A percentile compares a stretch with the other conserved stretches of the same genome.
phyloP scores from a whole-genome alignment of 176 grass and related monocot genomes.

The Musa troglodytarum region DNA sequence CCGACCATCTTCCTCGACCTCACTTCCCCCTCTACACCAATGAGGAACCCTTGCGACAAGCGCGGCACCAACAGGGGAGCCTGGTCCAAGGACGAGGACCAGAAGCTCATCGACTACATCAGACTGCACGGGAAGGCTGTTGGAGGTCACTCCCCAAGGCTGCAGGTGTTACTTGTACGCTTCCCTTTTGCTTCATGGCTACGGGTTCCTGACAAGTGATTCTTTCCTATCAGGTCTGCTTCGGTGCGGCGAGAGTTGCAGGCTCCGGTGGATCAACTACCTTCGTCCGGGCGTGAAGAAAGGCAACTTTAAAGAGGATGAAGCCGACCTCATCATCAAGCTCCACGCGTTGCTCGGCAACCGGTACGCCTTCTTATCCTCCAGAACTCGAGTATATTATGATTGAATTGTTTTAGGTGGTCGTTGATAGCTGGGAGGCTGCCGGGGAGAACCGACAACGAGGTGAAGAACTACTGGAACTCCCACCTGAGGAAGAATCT shows the following conservation, averaged over 20 bases:
- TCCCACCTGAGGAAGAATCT: conserved; percentile 24
- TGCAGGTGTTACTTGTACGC: background rate
- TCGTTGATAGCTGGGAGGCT: conserved; percentile 42
- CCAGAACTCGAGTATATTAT: no score
- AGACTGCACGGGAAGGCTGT: conserved; percentile 9
- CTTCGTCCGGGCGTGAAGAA: conserved; percentile 7
- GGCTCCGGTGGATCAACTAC: conserved; percentile 23
- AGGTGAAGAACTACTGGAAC: conserved; percentile 41
- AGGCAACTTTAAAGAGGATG: conserved; percentile 29
- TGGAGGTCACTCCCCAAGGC: conserved; percentile 24
- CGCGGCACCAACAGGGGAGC: conserved; percentile 16
- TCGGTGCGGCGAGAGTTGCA: conserved; percentile 23
- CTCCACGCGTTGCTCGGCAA: conserved; percentile 48
- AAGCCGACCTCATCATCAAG: conserved; percentile 45
- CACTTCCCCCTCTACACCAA: background rate
- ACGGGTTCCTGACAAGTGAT: no score
- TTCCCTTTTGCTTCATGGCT: no score
- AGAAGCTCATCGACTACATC: conserved; percentile 23
- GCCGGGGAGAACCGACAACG: conserved; percentile 32
- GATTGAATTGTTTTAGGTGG: conserved; percentile 22
- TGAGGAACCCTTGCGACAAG: conserved; percentile 23
- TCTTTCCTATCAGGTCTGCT: background rate
- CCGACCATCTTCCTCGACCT: no score
- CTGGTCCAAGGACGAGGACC: conserved; percentile 18
- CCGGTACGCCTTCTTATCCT: conserved; percentile 7